Evolutionary conservation across 495 filamentous ascomycete genomes (phyloP).

Genomic region (Xanthoparmelia taractica): DNA sequence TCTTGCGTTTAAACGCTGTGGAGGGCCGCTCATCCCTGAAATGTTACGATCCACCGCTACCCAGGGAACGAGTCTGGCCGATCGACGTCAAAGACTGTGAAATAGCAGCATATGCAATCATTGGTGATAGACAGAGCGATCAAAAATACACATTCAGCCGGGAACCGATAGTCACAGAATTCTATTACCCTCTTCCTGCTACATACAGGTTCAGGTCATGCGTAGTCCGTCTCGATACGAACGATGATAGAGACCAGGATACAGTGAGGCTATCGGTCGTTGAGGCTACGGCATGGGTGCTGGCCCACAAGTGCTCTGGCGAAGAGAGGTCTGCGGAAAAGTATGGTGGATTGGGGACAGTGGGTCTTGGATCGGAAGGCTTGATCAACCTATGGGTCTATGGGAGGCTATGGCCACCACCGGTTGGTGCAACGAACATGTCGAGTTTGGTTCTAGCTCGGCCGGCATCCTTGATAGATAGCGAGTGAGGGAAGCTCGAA

Average conservation of each 20-base stretch:
- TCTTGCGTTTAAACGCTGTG: neutral
- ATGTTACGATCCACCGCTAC: neutral
- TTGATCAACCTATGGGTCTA: constrained; percentile 2
- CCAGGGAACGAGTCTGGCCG: neutral
- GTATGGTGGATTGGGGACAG: neutral
- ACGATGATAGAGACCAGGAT: neutral
- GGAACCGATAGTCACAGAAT: neutral
- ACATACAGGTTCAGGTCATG: neutral
- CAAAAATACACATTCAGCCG: neutral
- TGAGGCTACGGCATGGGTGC: neutral
- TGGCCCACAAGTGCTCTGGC: neutral
- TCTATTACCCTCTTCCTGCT: neutral
- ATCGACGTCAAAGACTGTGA: neutral
- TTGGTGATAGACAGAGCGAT: neutral
- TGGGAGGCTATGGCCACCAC: neutral
- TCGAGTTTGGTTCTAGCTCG: neutral
- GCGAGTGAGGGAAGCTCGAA: neutral
- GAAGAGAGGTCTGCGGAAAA: neutral
- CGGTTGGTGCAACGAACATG: neutral
- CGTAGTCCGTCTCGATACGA: neutral
- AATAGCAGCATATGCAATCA: neutral
- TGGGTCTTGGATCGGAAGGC: neutral
- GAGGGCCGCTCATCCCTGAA: neutral
- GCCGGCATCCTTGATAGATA: neutral
- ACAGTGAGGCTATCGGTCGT: neutral